Evolutionary conservation across 805 yeast species (phyloP).

Genomic region (Scheffersomyces stipitis): DNA sequence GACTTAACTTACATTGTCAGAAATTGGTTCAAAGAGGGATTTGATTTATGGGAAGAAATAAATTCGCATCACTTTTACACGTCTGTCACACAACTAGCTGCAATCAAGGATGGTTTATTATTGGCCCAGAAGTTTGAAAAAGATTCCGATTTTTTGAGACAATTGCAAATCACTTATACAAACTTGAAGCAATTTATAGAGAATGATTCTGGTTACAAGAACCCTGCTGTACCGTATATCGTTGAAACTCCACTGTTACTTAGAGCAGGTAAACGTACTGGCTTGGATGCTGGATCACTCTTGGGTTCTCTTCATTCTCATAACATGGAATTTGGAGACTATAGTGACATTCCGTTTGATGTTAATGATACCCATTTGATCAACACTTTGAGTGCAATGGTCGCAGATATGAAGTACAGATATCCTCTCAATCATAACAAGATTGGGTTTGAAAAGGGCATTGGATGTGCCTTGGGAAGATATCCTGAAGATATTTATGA

Average conservation of each 20-base stretch:
- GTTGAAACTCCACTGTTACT: conserved; percentile 64
- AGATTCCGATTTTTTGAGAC: conserved; percentile 23
- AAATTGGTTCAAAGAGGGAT: conserved; percentile 67
- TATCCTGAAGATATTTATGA: conserved; percentile 92
- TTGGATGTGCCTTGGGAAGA: conserved; percentile 78
- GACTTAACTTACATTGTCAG: conserved; percentile 65
- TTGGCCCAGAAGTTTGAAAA: conserved; percentile 29
- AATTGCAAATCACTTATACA: conserved; percentile 28
- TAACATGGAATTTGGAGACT: conserved; percentile 35
- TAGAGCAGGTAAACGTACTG: conserved; percentile 50
- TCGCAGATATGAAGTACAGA: conserved; percentile 66
- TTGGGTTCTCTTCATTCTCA: conserved; percentile 53
- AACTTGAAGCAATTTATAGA: conserved; percentile 39
- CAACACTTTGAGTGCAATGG: conserved; percentile 62
- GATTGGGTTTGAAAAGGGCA: conserved; percentile 28
- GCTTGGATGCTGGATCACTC: conserved; percentile 77
- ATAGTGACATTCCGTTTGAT: conserved; percentile 57
- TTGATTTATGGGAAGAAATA: conserved; percentile 93
- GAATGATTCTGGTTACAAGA: conserved; percentile 41
- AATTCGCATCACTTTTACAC: conserved; percentile 78
- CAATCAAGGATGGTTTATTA: conserved; percentile 56
- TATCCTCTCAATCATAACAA: conserved; percentile 72
- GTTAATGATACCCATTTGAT: conserved; percentile 56
- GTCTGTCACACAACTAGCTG: conserved; percentile 67
- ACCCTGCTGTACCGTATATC: conserved; percentile 47